Percentiles rank a stretch among this genome's conserved stretches.
These are phyloP conservation scores for Aspergillus sclerotioniger DNA, from an alignment of 495 filamentous ascomycete species.

Conservation along the genomic window DNA sequence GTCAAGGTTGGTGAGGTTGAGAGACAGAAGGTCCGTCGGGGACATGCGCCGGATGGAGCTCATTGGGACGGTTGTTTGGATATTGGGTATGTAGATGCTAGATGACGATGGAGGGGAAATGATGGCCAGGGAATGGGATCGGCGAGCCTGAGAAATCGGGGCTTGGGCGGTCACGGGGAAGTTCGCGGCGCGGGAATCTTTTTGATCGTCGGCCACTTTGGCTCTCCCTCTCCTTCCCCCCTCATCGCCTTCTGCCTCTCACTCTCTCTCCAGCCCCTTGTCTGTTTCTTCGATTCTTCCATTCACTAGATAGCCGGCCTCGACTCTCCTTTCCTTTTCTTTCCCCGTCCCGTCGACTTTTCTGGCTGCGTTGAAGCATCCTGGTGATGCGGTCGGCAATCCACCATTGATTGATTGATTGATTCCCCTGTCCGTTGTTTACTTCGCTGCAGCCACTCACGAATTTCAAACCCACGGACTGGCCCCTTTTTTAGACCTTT, in stretches of 20 bases:
- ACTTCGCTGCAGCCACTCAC: constrained; percentile 9
- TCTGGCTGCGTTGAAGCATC: constrained; percentile 11
- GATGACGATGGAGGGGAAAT: constrained; percentile 11
- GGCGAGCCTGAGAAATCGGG: constrained; percentile 13
- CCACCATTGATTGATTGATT: constrained; percentile 9
- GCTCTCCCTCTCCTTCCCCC: neutral
- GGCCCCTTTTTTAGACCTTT: neutral
- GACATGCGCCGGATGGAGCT: constrained; percentile 68
- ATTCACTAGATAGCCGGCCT: neutral
- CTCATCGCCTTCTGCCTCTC: neutral
- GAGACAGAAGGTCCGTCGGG: constrained; percentile 70
- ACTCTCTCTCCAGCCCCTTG: neutral
- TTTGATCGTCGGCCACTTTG: neutral
- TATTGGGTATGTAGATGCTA: neutral
- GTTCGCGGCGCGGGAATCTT: constrained; percentile 1
- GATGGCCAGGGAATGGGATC: neutral
- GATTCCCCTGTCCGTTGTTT: constrained; percentile 11
- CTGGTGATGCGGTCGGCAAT: constrained; percentile 18
- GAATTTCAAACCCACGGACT: neutral
- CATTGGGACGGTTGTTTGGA: constrained; percentile 44
- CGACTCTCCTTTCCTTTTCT: neutral
- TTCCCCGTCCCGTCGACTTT: neutral
- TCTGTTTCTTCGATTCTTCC: neutral
- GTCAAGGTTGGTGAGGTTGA: constrained; percentile 86
- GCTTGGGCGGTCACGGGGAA: constrained; percentile 28